Evolutionary conservation across 768 basidiomycete genomes (phyloP).

Genomic region (Lactarius psammicola): DNA sequence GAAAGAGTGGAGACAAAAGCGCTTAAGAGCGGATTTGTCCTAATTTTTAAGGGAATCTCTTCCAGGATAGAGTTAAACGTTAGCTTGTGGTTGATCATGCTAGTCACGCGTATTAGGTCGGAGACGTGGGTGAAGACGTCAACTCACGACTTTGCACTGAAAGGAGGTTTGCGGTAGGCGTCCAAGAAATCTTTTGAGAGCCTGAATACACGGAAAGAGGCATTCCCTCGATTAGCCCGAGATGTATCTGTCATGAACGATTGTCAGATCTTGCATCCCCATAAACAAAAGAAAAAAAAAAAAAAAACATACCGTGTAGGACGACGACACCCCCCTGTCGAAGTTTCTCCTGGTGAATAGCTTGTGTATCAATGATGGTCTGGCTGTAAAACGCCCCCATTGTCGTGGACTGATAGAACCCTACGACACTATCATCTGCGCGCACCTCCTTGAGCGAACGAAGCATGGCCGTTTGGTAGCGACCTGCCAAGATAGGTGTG

Average conservation of each 20-base stretch:
- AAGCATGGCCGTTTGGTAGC: slow-evolving; percentile 83
- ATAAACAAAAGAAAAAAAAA: not conserved
- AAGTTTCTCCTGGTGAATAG: slow-evolving; percentile 80
- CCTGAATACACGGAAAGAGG: slow-evolving; percentile 86
- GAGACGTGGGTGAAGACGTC: not conserved
- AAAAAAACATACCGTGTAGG: slow-evolving; percentile 63
- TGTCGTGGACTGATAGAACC: slow-evolving; percentile 89
- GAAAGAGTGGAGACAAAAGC: slow-evolving; percentile 72
- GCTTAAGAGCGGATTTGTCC: slow-evolving; percentile 74
- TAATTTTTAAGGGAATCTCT: slow-evolving; percentile 81
- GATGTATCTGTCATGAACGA: slow-evolving; percentile 58
- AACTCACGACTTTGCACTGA: slow-evolving; percentile 78
- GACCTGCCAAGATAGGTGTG: slow-evolving; percentile 43
- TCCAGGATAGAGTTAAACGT: slow-evolving; percentile 85
- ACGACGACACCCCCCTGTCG: slow-evolving; percentile 84
- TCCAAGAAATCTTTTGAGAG: slow-evolving; percentile 77
- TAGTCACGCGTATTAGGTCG: slow-evolving; percentile 33
- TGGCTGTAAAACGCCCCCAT: slow-evolving; percentile 86
- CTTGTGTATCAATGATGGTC: slow-evolving; percentile 75
- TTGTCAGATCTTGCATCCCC: not conserved
- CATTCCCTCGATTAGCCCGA: slow-evolving; percentile 75
- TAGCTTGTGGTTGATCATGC: slow-evolving; percentile 74
- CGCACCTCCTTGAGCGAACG: slow-evolving; percentile 88
- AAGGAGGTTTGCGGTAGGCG: slow-evolving; percentile 79
- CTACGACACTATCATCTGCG: slow-evolving; percentile 87